Evolutionary conservation across 306 rosid species (phyloP), one percentile per base, ranked within the genome.

Genomic region (Carpinus viminea): DNA sequence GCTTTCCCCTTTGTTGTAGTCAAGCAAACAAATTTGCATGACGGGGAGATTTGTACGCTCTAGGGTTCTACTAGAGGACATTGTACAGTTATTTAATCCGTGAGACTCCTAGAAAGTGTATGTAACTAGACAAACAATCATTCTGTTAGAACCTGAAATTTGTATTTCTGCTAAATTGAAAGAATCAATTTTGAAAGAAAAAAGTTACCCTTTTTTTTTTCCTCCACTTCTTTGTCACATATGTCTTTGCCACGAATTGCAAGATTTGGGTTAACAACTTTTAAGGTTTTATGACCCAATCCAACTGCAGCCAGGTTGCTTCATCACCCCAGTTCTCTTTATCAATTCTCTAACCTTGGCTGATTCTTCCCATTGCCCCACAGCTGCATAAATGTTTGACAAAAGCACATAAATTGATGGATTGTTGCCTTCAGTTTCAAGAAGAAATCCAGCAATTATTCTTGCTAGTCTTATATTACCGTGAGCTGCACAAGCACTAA

Each of bases 401-500:
- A 93, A 81, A 79, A 93, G 88, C 74, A 91, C 98, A 76, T 89
- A 88, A 69, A 93, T 81, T 74, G 96, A 91, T 45, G 98, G 92
- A 79, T 87, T 82, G 74, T 80, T 75, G 66, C 72, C 60, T 31
- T 88, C 94, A 50, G 84, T 87, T 88, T 92, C 91, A 51, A 92
- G 86, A 11, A 92, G 83, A 79, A 85, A 80, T 66, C 77, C 76
- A 48, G 94, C 90, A 43, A 88, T 77, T 47, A 77, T 90, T 83
- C 93, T 88, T 81, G 93, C 94, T 31, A 90, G 81, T 64, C 78
- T 87, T 84, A 92, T 64, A 76, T 92, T 85, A 60, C 91, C 92
- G 70, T 91, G 91, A 75, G 93, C 89, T 68, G 94, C 96, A 81
- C 96, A 93, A 20, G 98, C 93, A 83, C 98, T 89, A 72, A 93